Evolutionary conservation across 352 stramenopile species (phyloP), one percentile per base, ranked within the genome.

Genomic region (Thalassiosira hispida): DNA sequence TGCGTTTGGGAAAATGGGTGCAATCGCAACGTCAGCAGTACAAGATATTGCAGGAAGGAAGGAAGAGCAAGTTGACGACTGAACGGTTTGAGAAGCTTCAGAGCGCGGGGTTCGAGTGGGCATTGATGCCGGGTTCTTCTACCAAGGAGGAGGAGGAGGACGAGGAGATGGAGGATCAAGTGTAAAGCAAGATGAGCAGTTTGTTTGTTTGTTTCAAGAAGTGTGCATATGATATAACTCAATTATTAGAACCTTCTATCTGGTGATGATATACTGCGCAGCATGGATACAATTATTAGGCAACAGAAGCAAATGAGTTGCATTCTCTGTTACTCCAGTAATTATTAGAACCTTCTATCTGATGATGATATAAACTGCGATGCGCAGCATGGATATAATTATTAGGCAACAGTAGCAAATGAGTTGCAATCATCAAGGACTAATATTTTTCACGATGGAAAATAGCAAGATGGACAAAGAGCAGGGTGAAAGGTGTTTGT

Each of bases 1-100:
- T 77, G 20, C 47, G 65, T 42, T 31, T 91, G 6, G 80, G 76
- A 2, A 86, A 55, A 11, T 91, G 83, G 86, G 73, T 84, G n/a
- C 33, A 78, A 52, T 52, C 77, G 9, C 81, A 89, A 64, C 47
- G 81, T 42, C 53, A 69, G 14, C 61, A 89, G 51, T 87, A 89
- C 74, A 84, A 83, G 47, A 47, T 77, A 20, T 44, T 66, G 14
- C 38, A 61, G 8, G 33, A 73, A n/a, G 81, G 78, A 29, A 87
- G 84, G 35, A 22, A 62, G n/a, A 71, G 57, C 44, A 73, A 73
- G 9, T 69, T 91, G 22, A 87, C 77, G 18, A 3, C 62, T 7
- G 67, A 87, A 29, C 66, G 77, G 5, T 71, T 87, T 18, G 14
- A 78, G 35, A 56, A 33, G 18, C 72, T 91, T 16, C 68, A 89